Evolutionary conservation across 2,329 filamentous ascomycete genomes (phyloP).

Genomic region (Neurospora crassa): DNA sequence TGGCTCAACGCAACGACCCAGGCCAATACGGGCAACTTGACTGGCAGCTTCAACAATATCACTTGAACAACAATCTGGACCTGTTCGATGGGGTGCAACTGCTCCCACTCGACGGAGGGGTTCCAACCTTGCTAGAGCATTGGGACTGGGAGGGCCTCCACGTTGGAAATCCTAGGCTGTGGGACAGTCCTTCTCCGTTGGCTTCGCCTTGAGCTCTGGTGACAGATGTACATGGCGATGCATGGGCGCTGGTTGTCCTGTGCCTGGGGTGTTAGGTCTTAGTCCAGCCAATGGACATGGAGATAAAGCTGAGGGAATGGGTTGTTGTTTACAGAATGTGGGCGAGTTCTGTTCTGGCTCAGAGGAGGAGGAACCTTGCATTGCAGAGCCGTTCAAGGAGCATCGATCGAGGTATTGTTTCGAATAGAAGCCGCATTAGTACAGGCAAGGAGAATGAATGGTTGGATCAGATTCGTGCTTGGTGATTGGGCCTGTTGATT

Average conservation of each 20-base stretch:
- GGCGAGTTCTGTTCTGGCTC: not conserved
- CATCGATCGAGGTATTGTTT: not conserved
- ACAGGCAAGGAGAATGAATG: not conserved
- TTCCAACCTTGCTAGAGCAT: slow-evolving; percentile 10
- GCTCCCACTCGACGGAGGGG: slow-evolving; percentile 2
- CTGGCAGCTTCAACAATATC: slow-evolving; percentile 8
- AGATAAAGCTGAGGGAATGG: not conserved
- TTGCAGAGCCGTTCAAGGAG: not conserved
- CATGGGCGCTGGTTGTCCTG: not conserved
- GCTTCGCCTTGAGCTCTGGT: not conserved
- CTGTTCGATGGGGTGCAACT: slow-evolving; percentile 4
- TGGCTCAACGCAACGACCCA: not conserved
- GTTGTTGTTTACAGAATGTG: not conserved
- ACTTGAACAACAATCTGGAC: not conserved
- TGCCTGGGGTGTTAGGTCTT: not conserved
- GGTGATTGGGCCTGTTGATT: not conserved
- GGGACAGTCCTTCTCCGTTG: slow-evolving; percentile 3
- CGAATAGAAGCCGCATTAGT: not conserved
- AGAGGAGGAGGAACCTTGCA: not conserved
- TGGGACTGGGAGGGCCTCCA: slow-evolving; percentile 15
- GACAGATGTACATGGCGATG: not conserved
- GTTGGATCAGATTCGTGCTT: not conserved
- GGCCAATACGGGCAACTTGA: slow-evolving; percentile 5
- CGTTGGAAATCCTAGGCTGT: slow-evolving; percentile 12
- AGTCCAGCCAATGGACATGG: not conserved